Percentiles rank a stretch among this genome's conserved stretches.
Evolutionary conservation across 495 filamentous ascomycete genomes (phyloP).

Genomic region (Venustampulla echinocandica): DNA sequence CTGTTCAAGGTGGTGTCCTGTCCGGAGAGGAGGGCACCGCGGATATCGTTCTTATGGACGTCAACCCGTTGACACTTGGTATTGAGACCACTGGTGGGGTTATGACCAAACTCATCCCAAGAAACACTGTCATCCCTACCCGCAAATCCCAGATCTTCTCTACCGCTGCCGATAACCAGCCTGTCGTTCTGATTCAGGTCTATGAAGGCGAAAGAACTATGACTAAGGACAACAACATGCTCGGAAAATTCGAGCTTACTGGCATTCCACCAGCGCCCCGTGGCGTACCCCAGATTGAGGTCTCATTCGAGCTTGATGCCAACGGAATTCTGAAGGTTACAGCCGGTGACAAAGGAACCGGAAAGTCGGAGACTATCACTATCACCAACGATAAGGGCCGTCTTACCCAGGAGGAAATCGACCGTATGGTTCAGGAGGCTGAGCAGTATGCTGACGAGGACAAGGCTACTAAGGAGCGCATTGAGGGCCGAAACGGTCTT

Average conservation of each 20-base stretch:
- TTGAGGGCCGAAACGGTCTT: slow-evolving; percentile 89
- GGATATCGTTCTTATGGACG: slow-evolving; percentile 87
- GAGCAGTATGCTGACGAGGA: slow-evolving; percentile 99
- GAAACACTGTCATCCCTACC: slow-evolving; percentile 92
- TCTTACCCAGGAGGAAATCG: slow-evolving; percentile 90
- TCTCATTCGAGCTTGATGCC: slow-evolving; percentile 94
- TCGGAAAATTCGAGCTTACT: slow-evolving; percentile 97
- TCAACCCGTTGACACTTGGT: slow-evolving; percentile 95
- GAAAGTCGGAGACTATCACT: slow-evolving; percentile 91
- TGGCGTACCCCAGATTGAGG: slow-evolving; percentile 96
- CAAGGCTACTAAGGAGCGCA: slow-evolving; percentile 90
- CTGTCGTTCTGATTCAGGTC: slow-evolving; percentile 94
- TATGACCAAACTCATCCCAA: slow-evolving; percentile 95
- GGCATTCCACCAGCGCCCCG: slow-evolving; percentile 90
- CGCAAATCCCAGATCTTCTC: slow-evolving; percentile 98
- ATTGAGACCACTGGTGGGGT: slow-evolving; percentile 98
- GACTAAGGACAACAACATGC: slow-evolving; percentile 86
- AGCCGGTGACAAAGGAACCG: slow-evolving; percentile 92
- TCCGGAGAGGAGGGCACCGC: slow-evolving; percentile 74
- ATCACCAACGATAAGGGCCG: slow-evolving; percentile 99
- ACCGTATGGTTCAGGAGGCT: slow-evolving; percentile 94
- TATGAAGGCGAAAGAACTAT: slow-evolving; percentile 93
- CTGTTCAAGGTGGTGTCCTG: slow-evolving; percentile 93
- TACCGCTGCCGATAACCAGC: slow-evolving; percentile 96
- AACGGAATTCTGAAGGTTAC: slow-evolving; percentile 97